Percentiles rank a stretch among this genome's conserved stretches.
Conservation (phyloP, 2,329 filamentous ascomycete species). For the Gremmenia infestans region DNA sequence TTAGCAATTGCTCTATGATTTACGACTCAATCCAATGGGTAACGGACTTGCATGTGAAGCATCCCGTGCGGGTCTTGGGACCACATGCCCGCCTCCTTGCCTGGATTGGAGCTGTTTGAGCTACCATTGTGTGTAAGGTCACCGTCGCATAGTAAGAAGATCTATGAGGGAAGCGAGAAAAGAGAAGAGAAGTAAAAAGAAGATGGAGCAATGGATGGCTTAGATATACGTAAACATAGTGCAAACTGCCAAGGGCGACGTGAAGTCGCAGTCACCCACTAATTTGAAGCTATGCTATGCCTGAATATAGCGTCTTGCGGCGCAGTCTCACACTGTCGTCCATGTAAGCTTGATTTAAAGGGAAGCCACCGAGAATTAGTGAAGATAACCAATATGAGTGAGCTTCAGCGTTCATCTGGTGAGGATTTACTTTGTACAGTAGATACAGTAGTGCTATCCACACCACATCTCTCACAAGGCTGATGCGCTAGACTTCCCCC, state of each 20-base stretch:
- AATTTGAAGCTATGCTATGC: neutral
- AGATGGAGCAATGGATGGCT: neutral
- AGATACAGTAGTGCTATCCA: neutral
- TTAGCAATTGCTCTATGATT: constrained; percentile 1
- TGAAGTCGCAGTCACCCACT: neutral
- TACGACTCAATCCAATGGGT: neutral
- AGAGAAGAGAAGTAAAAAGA: neutral
- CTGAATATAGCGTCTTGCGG: neutral
- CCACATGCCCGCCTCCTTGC: constrained; percentile 12
- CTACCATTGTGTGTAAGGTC: neutral
- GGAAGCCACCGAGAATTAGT: too few relatives aligned
- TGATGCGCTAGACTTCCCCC: neutral
- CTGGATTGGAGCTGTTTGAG: neutral
- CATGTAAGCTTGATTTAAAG: neutral
- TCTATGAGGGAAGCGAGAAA: neutral
- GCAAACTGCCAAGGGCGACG: neutral
- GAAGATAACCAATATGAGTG: too few relatives aligned
- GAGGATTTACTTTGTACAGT: neutral
- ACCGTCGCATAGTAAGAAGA: neutral
- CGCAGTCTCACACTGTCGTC: neutral
- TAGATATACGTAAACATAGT: neutral
- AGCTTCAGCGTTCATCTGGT: too few relatives aligned
- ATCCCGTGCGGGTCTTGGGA: constrained; percentile 21
- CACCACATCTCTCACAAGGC: neutral
- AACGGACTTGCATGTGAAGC: constrained; percentile 26